A percentile compares a stretch with the other conserved stretches of the same genome.
These are phyloP conservation scores for Zygoascus bituminiphila DNA, from an alignment of 805 yeast genomes.

Conservation along the genomic window DNA sequence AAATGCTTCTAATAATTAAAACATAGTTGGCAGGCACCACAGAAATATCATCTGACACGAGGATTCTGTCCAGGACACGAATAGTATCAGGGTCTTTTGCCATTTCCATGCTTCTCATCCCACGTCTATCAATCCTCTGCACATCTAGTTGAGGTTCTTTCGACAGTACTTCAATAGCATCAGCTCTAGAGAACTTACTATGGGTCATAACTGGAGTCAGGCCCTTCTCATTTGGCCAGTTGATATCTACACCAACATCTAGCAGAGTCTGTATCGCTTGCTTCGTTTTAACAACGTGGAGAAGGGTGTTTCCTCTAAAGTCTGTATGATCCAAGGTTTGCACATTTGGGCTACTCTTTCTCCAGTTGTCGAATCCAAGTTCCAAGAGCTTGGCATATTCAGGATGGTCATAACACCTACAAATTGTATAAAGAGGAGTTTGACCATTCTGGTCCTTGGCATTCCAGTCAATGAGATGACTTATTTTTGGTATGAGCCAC, in stretches of 20 bases:
- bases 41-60: not conserved
- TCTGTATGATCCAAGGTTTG: constrained; percentile 58
- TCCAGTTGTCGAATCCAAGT: constrained; percentile 16
- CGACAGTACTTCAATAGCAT: constrained; percentile 47
- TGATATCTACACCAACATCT: constrained; percentile 41
- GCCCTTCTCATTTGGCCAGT: constrained; percentile 48
- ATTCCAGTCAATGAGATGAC: constrained; percentile 61
- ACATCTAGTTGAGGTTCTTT: constrained; percentile 43
- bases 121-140: constrained; percentile 23
- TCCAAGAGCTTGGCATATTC: constrained; percentile 37
- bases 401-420: constrained; percentile 73
- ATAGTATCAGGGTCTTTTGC: constrained; percentile 25
- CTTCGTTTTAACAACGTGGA: constrained; percentile 59
- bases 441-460: constrained; percentile 54
- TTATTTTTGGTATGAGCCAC: constrained; percentile 44
- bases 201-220: constrained; percentile 66
- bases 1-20: constrained; percentile 10
- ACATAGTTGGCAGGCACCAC: not conserved
- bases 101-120: constrained; percentile 28
- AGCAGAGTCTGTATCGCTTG: constrained; percentile 34
- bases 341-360: not conserved
- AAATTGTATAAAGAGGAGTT: constrained; percentile 69
- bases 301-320: constrained; percentile 59
- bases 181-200: constrained; percentile 58
- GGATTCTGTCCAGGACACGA: constrained; percentile 19